Evolutionary conservation across 75 land plant species (phyloP), one percentile per base, ranked within the genome.

Genomic region (Pinus albicaulis): DNA sequence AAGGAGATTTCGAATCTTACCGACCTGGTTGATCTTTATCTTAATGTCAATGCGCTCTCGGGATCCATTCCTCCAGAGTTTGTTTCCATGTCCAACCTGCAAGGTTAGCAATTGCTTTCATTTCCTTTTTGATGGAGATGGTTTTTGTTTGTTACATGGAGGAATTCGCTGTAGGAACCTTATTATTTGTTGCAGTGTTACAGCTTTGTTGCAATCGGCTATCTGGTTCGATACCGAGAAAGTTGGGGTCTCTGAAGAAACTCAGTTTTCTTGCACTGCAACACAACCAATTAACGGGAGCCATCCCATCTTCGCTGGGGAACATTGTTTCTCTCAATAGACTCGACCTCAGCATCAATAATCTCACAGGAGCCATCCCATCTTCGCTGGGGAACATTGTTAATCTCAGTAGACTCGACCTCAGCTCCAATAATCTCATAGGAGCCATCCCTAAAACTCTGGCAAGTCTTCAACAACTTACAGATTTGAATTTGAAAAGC

Each of bases 21-120:
- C 34, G 75, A 59, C 22, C 82, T 86, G 53, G 72, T 78, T 17
- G 86, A 86, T 22, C 63, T 86, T 60, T 83, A 86, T 34, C 78
- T 86, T 20, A 72, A 84, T 71, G 77, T 80, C 62, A 86, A 86
- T 64, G 24, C 38, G 25, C 79, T 86, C 36, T 41, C 81, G 13
- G 86, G 87, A 31, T 36, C 57, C 78, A 86, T 86, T 56, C 87
- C 87, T 72, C 75, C 82, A 2, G 78, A 86, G 81, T 66, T 86
- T 44, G 79, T 76, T 55, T 65, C 57, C 15, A 74, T 84, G 52
- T 75, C 80, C 31, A 85, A 76, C 70, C 36, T 85, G 10, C 86
- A 83, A 85, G 87, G 87, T 85, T 63, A 16, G 44, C 38, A 38
- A 20, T 3, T 3, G 4, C 3, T n/a, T 44, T 20, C 12, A 34